Percentiles rank a stretch among this genome's conserved stretches.
Evolutionary conservation across 768 basidiomycete species (phyloP).

Genomic region (Phlebiopsis gigantea): DNA sequence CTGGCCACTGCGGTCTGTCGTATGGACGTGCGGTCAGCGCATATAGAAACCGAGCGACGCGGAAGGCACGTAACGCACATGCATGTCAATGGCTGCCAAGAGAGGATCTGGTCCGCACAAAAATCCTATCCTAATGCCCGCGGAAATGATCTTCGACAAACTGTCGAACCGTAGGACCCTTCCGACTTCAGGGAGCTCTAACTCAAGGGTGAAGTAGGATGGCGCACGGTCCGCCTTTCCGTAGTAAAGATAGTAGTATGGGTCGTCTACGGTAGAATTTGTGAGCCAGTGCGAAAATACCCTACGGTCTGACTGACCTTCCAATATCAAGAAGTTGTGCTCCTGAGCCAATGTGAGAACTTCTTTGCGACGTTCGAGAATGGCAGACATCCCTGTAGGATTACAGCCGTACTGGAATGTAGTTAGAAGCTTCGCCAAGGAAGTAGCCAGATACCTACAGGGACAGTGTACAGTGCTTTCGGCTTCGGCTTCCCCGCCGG

Average conservation of each 20-base stretch:
- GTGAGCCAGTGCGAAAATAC: not conserved
- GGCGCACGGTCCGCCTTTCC: conserved; percentile 57
- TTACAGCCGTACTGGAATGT: conserved; percentile 72
- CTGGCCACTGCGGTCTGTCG: conserved; percentile 62
- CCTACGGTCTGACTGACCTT: conserved; percentile 44
- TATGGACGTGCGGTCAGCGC: not conserved
- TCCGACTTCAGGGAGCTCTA: conserved; percentile 55
- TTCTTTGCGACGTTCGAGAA: conserved; percentile 62
- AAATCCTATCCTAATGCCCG: conserved; percentile 80
- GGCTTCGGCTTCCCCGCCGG: conserved; percentile 69
- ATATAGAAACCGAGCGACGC: not conserved
- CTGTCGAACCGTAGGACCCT: conserved; percentile 88
- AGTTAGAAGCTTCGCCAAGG: not conserved
- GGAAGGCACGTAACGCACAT: conserved; percentile 39
- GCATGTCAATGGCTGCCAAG: conserved; percentile 65
- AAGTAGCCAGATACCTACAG: conserved; percentile 32
- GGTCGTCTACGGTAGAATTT: conserved; percentile 54
- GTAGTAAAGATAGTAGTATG: conserved; percentile 77
- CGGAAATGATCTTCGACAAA: conserved; percentile 78
- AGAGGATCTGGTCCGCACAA: conserved; percentile 70
- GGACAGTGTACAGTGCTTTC: conserved; percentile 78
- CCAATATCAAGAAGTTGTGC: conserved; percentile 79
- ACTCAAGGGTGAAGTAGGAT: conserved; percentile 82
- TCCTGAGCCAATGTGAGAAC: conserved; percentile 71
- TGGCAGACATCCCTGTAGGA: conserved; percentile 80